Evolutionary conservation across 257 asterid species (phyloP).

Genomic region (Fraxinus quadrangulata): DNA sequence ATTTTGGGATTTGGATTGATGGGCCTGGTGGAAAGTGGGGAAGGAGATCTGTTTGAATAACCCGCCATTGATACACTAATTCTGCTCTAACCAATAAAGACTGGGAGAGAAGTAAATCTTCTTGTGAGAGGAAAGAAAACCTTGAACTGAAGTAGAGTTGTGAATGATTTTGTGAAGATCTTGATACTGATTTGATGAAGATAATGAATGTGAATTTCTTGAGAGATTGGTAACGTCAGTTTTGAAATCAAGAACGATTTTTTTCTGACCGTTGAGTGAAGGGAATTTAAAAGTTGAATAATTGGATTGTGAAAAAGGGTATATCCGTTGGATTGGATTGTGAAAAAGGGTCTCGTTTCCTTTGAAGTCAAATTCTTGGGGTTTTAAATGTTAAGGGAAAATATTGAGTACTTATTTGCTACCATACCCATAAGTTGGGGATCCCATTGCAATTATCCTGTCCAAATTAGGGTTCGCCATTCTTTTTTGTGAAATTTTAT

Average conservation of each 20-base stretch:
- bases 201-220: not conserved
- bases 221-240: slow-evolving; percentile 68
- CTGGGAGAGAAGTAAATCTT: slow-evolving; percentile 8
- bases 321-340: slow-evolving; percentile 39
- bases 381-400: not conserved
- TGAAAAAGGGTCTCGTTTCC: not conserved
- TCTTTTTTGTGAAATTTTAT: too few species aligned
- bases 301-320: not conserved
- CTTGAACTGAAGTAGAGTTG: not conserved
- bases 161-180: slow-evolving; percentile 30
- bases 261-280: slow-evolving; percentile 56
- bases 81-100: not conserved
- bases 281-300: not conserved
- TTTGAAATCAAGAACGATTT: slow-evolving; percentile 12
- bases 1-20: slow-evolving; percentile 43
- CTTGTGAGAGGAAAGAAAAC: slow-evolving; percentile 32
- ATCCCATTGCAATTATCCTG: not conserved
- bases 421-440: not conserved
- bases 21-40: slow-evolving; percentile 61
- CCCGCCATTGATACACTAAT: slow-evolving; percentile 48
- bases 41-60: slow-evolving; percentile 65
- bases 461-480: too few species aligned
- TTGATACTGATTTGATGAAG: slow-evolving; percentile 24
- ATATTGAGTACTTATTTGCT: not conserved
- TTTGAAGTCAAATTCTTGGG: not conserved